These are phyloP conservation scores for Fragilaria crotonensis DNA, from an alignment of 108 stramenopile genomes.

Conservation along the genomic window DNA sequence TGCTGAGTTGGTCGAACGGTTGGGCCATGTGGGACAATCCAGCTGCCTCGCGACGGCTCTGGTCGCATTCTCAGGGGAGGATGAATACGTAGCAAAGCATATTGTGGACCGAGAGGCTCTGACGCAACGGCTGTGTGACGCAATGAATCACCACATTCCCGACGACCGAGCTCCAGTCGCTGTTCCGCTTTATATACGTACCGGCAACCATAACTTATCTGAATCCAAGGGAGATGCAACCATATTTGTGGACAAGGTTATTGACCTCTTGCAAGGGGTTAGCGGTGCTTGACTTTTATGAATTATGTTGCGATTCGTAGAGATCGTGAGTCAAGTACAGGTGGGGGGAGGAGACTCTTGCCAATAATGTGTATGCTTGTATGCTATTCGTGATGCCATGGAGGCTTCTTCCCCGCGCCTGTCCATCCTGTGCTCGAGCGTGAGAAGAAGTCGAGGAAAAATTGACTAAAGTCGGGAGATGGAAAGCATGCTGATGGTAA, in stretches of 20 bases:
- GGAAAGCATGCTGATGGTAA: too few species aligned
- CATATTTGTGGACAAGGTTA: conserved; percentile 54
- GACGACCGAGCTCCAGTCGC: conserved; percentile 19
- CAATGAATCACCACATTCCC: conserved; percentile 50
- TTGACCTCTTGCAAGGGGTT: conserved; percentile 18
- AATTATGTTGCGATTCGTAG: too few species aligned
- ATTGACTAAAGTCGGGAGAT: too few species aligned
- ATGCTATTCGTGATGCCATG: too few species aligned
- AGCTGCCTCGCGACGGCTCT: conserved; percentile 18
- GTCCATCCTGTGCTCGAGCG: too few species aligned
- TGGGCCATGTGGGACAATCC: conserved; percentile 47
- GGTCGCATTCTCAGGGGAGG: conserved; percentile 76
- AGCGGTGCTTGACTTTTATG: neutral
- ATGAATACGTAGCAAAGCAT: conserved; percentile 77
- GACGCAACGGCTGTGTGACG: conserved; percentile 55
- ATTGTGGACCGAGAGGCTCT: conserved; percentile 40
- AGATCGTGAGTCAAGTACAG: too few species aligned
- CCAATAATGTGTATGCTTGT: too few species aligned
- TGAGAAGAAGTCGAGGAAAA: too few species aligned
- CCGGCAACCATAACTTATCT: conserved; percentile 75
- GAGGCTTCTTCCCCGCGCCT: too few species aligned
- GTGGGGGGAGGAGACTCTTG: too few species aligned
- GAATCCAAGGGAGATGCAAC: conserved; percentile 36
- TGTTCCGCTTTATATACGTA: conserved; percentile 36
- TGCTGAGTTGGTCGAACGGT: conserved; percentile 54